Evolutionary conservation across 1,284 basidiomycete genomes (phyloP).

Genomic region (Xerocomus nothofagi): DNA sequence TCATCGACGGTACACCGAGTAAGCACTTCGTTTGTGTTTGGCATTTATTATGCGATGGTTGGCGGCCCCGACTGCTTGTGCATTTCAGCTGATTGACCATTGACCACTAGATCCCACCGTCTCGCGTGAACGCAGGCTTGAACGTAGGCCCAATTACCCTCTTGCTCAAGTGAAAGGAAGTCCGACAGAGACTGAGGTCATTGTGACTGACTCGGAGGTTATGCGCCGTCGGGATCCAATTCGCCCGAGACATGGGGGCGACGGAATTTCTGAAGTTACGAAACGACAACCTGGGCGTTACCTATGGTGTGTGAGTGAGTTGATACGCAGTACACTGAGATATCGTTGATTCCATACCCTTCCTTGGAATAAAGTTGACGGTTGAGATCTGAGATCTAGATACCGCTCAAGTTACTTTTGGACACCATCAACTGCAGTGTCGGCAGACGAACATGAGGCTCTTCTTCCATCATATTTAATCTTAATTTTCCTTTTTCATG

Average conservation of each 20-base stretch:
- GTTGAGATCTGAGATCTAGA: too few relatives aligned
- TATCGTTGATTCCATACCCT: constrained; percentile 64
- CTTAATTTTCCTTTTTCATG: too few relatives aligned
- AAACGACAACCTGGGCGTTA: constrained; percentile 46
- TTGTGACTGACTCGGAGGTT: constrained; percentile 2
- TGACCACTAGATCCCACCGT: constrained; percentile 52
- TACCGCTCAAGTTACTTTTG: constrained; percentile 54
- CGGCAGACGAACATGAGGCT: constrained; percentile 35
- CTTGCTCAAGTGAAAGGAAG: constrained; percentile 47
- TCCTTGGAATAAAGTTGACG: constrained; percentile 40
- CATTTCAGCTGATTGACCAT: constrained; percentile 45
- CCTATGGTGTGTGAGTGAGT: constrained; percentile 39
- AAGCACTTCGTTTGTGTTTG: constrained; percentile 18
- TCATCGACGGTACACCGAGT: constrained; percentile 65
- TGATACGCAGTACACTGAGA: constrained; percentile 37
- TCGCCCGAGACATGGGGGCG: constrained; percentile 53
- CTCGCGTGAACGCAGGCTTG: constrained; percentile 49
- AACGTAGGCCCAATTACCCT: constrained; percentile 47
- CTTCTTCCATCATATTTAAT: neutral
- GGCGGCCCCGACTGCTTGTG: neutral
- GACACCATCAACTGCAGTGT: constrained; percentile 59
- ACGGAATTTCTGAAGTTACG: constrained; percentile 46
- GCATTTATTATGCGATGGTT: too few relatives aligned
- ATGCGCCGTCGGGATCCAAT: constrained; percentile 53
- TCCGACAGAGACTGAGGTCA: neutral